Conservation (phyloP, 768 basidiomycete species). For the Inosperma sp. region DNA sequence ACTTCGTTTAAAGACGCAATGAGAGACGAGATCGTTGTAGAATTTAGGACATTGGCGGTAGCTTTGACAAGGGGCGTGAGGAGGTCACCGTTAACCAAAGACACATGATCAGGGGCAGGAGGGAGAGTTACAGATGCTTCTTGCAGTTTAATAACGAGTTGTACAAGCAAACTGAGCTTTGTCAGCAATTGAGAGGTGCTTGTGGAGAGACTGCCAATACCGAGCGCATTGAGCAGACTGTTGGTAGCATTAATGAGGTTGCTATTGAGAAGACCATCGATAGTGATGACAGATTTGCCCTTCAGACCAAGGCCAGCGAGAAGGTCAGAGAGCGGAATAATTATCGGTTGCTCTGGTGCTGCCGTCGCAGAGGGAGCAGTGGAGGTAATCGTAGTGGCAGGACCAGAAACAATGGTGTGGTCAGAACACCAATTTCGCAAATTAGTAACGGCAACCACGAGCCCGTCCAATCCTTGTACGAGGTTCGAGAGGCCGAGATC, state of each 20-base stretch:
- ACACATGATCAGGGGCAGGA: background rate
- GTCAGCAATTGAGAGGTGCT: conserved; percentile 2
- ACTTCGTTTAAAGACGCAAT: conserved; percentile 17
- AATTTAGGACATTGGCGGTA: conserved; percentile 15
- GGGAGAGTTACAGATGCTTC: conserved; percentile 8
- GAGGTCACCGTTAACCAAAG: conserved; percentile 2
- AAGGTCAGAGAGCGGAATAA: conserved; percentile 1
- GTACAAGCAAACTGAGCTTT: conserved; percentile 17
- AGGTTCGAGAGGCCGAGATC: conserved; percentile 18
- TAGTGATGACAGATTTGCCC: background rate
- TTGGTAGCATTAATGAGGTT: background rate
- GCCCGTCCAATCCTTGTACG: conserved; percentile 12
- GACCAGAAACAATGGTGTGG: conserved; percentile 6
- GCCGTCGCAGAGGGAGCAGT: background rate
- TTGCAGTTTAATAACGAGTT: conserved; percentile 17
- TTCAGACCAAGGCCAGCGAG: background rate
- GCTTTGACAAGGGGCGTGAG: conserved; percentile 15
- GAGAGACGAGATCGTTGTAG: conserved; percentile 17
- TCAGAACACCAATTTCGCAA: conserved; percentile 13
- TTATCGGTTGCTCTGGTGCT: conserved; percentile 1
- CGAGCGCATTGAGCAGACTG: background rate
- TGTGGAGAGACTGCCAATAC: background rate
- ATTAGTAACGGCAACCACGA: conserved; percentile 12
- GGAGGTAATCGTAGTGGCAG: background rate
- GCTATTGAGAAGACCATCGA: background rate